Evolutionary conservation across 345 rosid genomes (phyloP), one percentile per base, ranked within the genome.

Genomic region (Barbarea vulgaris): DNA sequence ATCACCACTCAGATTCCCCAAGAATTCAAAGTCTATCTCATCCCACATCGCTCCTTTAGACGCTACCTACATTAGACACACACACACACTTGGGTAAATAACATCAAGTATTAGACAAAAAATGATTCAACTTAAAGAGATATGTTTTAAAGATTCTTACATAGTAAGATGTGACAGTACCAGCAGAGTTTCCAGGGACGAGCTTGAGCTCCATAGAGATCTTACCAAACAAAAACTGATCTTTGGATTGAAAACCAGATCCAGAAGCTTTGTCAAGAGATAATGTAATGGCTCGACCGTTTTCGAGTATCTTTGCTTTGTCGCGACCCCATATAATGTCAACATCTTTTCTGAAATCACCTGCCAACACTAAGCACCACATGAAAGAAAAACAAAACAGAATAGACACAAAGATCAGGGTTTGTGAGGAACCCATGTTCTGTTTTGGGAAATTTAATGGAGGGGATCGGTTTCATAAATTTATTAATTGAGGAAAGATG

Each of bases 271-370:
- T 73, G 71, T 86, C 90, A 10, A 84, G 88, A 24, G 81, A 75
- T 3, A 86, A 84, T 56, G 83, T 83, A 33, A 86, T 80, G 25
- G 82, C 84, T 42, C 78, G 69, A 4, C 88, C 88, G 8, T 80
- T 76, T 62, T 84, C 41, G 34, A 84, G 81, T 24, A 86, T 84
- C 78, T 81, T 81, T 25, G 24, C 88, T 33, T 87, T 80, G 31
- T 85, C 87, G 31, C 83, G 81, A 6, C 88, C 90, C 90, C 90
- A 83, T 9, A 85, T 77, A 22, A 86, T 66, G 25, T 86, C 86
- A 65, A 84, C 75, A 28, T 84, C 78, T n/a, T 77, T 27, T 59
- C 73, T 53, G 52, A 86, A 81, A 64, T 81, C 83, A 6, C 80
- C 67, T 22, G 74, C 82, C 74, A 54, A 64, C 75, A 53, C 33